Base-by-base conservation (phyloP, 768 basidiomycete genomes). In the Mrakia blollopis region DNA sequence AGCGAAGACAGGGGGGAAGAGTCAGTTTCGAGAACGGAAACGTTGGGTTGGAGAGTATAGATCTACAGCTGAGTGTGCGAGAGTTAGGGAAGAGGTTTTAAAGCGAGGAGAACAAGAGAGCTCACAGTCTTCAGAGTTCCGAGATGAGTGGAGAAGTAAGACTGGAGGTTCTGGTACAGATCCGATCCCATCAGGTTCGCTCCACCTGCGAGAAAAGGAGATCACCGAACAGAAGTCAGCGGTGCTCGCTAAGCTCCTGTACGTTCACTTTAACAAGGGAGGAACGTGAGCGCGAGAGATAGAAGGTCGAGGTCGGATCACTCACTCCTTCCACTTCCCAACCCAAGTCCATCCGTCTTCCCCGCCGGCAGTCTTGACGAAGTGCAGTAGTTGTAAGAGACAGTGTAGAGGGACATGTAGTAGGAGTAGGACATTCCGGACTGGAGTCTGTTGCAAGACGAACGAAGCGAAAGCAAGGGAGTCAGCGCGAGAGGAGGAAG, bases 361-460 rank as follows among this genome's bases (percentile, higher is more conserved):
- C 54, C 65, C 8, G 70, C 72, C 30, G 72, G 35, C 23, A 63
- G 61, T 25, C 47, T 47, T 1, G 76, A 67, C 37, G 65, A 72
- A 7, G 93, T 98, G 82, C 97, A 99, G 83, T 96, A 98, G 86
- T 98, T 98, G 87, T 99, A 98, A 13, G 93, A 92, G 72, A 94
- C 92, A 32, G 94, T 96, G 85, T 98, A 94, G 78, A 89, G 86
- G 79, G 84, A 78, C 79, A 83, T 83, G 79, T 83, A 83, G 80
- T 83, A 83, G 41, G 83, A 82, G 77, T 84, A 83, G 18, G 82
- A 82, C 82, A 84, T 83, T 21, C 84, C 84, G 54, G 78, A 62
- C 41, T 83, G 80, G 13, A 84, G 80, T 54, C 83, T 84, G n/a
- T n/a, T n/a, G 61, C n/a, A 25, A 18, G 28, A n/a, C 4, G 50